phyloP scores from a whole-genome alignment of 495 filamentous ascomycete species.

The Podospora appendiculata region DNA sequence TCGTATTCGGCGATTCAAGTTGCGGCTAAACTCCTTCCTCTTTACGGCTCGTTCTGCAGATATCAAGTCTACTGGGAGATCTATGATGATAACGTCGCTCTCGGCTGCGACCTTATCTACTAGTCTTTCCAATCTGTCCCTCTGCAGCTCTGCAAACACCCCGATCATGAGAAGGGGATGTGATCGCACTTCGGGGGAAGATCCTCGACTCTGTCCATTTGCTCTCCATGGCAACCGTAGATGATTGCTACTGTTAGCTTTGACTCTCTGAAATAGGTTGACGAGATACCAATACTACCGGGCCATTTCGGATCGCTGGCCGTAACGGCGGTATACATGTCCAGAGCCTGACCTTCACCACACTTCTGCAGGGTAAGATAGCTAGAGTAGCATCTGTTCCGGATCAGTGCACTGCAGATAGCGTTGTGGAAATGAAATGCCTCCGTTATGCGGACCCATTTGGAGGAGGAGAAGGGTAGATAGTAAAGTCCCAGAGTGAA shows the following conservation, averaged over 20 bases:
- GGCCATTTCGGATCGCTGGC: neutral
- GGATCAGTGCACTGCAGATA: too few relatives aligned
- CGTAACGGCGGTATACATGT: constrained; percentile 1
- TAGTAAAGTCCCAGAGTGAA: too few relatives aligned
- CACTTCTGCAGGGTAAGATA: neutral
- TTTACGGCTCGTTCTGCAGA: neutral
- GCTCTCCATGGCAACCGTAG: neutral
- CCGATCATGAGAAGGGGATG: constrained; percentile 9
- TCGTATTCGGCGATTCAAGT: neutral
- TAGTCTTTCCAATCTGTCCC: constrained; percentile 1
- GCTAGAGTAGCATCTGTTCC: neutral
- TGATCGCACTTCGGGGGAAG: constrained; percentile 3
- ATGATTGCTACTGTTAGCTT: constrained; percentile 2
- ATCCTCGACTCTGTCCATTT: neutral
- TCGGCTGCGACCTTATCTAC: neutral
- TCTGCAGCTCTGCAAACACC: constrained; percentile 11
- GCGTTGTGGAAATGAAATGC: too few relatives aligned
- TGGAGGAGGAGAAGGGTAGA: too few relatives aligned
- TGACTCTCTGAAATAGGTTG: constrained; percentile 1
- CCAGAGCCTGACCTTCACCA: neutral
- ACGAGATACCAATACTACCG: constrained; percentile 3
- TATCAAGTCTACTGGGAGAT: neutral
- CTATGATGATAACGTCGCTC: neutral
- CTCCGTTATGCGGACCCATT: too few relatives aligned
- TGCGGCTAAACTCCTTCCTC: neutral